Evolutionary conservation across 2,329 filamentous ascomycete species (phyloP).

Genomic region (Penicillium sp.): DNA sequence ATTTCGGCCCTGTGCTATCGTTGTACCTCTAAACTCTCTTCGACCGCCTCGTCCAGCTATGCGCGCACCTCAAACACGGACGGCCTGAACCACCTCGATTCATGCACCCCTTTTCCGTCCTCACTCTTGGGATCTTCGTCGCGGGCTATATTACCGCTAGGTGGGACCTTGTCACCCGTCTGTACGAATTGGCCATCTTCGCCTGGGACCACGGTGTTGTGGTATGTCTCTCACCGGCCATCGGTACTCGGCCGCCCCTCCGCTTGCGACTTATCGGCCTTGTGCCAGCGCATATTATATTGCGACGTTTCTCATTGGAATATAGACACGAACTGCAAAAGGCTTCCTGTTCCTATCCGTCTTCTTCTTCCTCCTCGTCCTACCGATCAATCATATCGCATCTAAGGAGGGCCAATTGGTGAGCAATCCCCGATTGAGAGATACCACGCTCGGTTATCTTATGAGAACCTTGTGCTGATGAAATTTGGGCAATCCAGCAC

Average conservation of each 20-base stretch:
- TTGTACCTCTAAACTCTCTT: neutral
- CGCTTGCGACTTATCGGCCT: conserved; percentile 3
- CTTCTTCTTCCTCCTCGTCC: conserved; percentile 77
- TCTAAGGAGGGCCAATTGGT: conserved; percentile 77
- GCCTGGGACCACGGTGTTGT: conserved; percentile 99
- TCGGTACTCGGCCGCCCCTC: conserved; percentile 11
- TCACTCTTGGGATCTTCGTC: conserved; percentile 97
- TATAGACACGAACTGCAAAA: conserved; percentile 77
- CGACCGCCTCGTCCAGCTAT: conserved; percentile 26
- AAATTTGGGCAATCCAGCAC: conserved; percentile 58
- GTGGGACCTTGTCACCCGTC: conserved; percentile 94
- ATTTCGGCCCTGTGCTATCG: neutral
- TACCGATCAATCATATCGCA: conserved; percentile 82
- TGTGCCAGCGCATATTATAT: neutral
- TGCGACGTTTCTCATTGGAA: conserved; percentile 6
- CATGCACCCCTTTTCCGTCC: conserved; percentile 97
- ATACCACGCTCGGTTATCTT: neutral
- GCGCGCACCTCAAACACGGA: conserved; percentile 31
- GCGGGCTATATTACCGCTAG: conserved; percentile 98
- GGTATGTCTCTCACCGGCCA: conserved; percentile 53
- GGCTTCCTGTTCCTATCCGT: conserved; percentile 79
- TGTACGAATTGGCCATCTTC: conserved; percentile 96
- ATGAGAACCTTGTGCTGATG: conserved; percentile 6
- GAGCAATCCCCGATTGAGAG: conserved; percentile 37
- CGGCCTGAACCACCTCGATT: conserved; percentile 37